These are phyloP conservation scores for Talaromyces sp. DNA, from an alignment of 2,329 filamentous ascomycete genomes.

Conservation along the genomic window DNA sequence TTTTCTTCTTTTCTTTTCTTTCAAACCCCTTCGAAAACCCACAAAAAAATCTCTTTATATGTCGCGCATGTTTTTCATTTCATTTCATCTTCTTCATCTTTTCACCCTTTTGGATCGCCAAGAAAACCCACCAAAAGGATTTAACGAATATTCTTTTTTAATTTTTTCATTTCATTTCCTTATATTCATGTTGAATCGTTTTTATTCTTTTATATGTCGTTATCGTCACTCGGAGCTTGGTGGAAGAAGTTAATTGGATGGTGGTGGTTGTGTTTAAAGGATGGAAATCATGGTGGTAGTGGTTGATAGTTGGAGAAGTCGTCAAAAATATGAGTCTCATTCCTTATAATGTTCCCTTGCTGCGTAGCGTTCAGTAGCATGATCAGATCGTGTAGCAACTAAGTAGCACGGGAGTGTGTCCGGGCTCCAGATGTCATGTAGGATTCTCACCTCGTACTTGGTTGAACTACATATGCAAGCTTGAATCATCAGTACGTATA, in stretches of 20 bases:
- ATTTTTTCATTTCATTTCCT: not conserved
- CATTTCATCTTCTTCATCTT: not conserved
- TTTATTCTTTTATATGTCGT: not conserved
- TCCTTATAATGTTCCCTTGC: not conserved
- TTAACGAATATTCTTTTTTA: slow-evolving; percentile 6
- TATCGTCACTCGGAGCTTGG: not conserved
- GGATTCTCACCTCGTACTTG: too few species aligned
- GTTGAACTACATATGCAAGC: too few species aligned
- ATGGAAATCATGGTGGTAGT: not conserved
- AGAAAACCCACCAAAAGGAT: slow-evolving; percentile 2
- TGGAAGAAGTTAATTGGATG: slow-evolving; percentile 9
- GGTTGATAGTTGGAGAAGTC: slow-evolving; percentile 2
- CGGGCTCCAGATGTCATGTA: too few species aligned
- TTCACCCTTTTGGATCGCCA: slow-evolving; percentile 8
- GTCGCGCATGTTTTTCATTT: slow-evolving; percentile 9
- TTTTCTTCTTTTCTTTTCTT: not conserved
- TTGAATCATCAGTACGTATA: not conserved
- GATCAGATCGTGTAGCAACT: too few species aligned
- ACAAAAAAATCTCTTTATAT: not conserved
- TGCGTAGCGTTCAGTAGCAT: not conserved
- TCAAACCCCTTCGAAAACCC: not conserved
- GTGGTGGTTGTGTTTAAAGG: not conserved
- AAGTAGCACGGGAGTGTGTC: too few species aligned
- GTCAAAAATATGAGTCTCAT: not conserved
- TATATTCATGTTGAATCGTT: not conserved